Evolutionary conservation across 768 basidiomycete species (phyloP).

Genomic region (Crassisporium funariophilum): DNA sequence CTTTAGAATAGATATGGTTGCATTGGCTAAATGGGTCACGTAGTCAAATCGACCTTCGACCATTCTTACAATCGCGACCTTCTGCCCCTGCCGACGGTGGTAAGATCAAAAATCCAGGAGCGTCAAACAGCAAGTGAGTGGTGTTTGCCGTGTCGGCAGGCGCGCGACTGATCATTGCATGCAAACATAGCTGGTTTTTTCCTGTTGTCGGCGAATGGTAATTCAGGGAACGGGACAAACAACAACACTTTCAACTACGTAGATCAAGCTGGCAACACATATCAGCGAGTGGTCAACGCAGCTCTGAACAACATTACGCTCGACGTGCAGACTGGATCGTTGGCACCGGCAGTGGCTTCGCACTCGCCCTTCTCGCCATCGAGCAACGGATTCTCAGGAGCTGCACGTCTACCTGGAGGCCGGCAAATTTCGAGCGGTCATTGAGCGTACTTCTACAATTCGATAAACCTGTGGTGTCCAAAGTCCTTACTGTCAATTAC

Average conservation of each 20-base stretch:
- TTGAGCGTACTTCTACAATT: no score
- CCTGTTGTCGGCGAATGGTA: conserved; percentile 43
- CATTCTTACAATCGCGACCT: conserved; percentile 68
- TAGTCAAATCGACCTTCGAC: conserved; percentile 59
- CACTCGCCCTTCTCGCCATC: conserved; percentile 8
- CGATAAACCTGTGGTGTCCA: no score
- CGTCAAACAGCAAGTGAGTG: conserved; percentile 60
- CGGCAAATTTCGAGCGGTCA: conserved; percentile 17
- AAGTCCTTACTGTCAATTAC: no score
- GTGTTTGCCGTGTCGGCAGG: background rate
- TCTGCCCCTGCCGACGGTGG: conserved; percentile 58
- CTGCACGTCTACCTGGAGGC: conserved; percentile 21
- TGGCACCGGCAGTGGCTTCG: conserved; percentile 26
- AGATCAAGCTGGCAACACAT: conserved; percentile 65
- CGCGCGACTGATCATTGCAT: conserved; percentile 2
- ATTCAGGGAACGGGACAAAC: conserved; percentile 68
- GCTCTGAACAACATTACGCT: conserved; percentile 61
- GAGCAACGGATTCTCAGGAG: conserved; percentile 9
- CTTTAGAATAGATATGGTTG: conserved; percentile 2
- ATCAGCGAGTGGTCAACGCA: conserved; percentile 58
- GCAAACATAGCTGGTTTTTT: conserved; percentile 58
- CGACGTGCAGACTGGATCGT: conserved; percentile 57
- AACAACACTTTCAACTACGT: conserved; percentile 66
- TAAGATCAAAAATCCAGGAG: conserved; percentile 58
- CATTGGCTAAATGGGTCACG: background rate